phyloP scores from a whole-genome alignment of 345 rosid genomes.

The Raphanus sativus region DNA sequence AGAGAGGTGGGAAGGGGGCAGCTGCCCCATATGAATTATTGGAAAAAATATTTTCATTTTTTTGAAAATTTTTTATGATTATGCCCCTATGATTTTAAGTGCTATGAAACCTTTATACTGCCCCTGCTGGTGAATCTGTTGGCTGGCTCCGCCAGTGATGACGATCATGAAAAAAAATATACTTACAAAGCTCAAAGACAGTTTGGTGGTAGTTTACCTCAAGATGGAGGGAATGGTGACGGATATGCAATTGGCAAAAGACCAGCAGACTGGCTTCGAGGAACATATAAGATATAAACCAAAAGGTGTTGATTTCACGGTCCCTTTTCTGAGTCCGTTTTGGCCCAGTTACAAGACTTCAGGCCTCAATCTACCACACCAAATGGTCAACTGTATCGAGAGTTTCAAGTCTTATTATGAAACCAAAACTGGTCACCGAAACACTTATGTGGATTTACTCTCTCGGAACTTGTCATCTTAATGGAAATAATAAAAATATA shows the following conservation, averaged over 20 bases:
- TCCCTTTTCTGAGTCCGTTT: slow-evolving; percentile 71
- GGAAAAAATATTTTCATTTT: too few relatives aligned
- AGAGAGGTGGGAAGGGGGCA: too few relatives aligned
- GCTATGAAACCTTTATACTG: too few relatives aligned
- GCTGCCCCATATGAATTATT: too few relatives aligned
- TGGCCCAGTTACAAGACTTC: slow-evolving; percentile 85
- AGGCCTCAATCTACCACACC: slow-evolving; percentile 68
- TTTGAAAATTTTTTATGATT: too few relatives aligned
- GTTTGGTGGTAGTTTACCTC: slow-evolving; percentile 58
- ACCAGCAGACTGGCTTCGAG: slow-evolving; percentile 54
- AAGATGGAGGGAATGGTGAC: slow-evolving; percentile 75
- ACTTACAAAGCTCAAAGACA: slow-evolving; percentile 60
- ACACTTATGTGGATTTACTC: slow-evolving; percentile 64
- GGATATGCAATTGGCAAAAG: slow-evolving; percentile 75
- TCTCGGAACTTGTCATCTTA: slow-evolving; percentile 53
- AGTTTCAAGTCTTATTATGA: slow-evolving; percentile 47
- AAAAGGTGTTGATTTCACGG: slow-evolving; percentile 59
- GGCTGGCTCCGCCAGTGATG: too few relatives aligned
- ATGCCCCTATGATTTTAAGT: too few relatives aligned
- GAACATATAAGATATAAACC: slow-evolving; percentile 46
- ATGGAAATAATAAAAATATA: neutral
- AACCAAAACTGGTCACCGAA: slow-evolving; percentile 42
- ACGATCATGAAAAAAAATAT: slow-evolving; percentile 63
- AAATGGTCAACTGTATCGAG: slow-evolving; percentile 65
- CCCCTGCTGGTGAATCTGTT: too few relatives aligned